A percentile compares a stretch with the other conserved stretches of the same genome.
These are phyloP conservation scores for Mucor racemosus DNA, from an alignment of 371 early-diverging fungal species.

Conservation along the genomic window DNA sequence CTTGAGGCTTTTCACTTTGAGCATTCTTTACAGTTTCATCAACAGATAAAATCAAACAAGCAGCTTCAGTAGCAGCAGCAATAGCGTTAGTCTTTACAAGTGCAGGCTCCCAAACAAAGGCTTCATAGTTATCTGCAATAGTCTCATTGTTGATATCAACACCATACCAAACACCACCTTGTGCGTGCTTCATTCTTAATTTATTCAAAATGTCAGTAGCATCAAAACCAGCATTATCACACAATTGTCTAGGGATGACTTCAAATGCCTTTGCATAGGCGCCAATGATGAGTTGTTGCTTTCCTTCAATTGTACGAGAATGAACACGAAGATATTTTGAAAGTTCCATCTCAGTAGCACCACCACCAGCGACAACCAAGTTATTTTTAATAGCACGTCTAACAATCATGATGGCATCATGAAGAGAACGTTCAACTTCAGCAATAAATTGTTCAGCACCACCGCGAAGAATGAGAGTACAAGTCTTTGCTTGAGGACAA, in stretches of 20 bases:
- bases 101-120: slow-evolving; percentile 99
- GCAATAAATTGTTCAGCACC: slow-evolving; percentile 99
- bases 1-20: slow-evolving; percentile 65
- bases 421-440: slow-evolving; percentile 98
- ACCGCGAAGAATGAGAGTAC: slow-evolving; percentile 98
- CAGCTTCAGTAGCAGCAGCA: slow-evolving; percentile 96
- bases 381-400: slow-evolving; percentile 94
- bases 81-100: slow-evolving; percentile 98
- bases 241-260: slow-evolving; percentile 98
- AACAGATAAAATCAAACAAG: slow-evolving; percentile 93
- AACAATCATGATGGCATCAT: slow-evolving; percentile 99
- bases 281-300: slow-evolving; percentile 96
- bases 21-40: slow-evolving; percentile 94
- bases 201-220: slow-evolving; percentile 98
- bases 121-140: slow-evolving; percentile 90
- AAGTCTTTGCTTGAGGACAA: slow-evolving; percentile 90
- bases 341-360: slow-evolving; percentile 98
- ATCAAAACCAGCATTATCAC: slow-evolving; percentile 99
- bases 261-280: slow-evolving; percentile 99
- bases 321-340: slow-evolving; percentile 93
- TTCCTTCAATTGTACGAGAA: slow-evolving; percentile 92
- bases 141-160: slow-evolving; percentile 93
- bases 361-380: slow-evolving; percentile 98
- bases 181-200: slow-evolving; percentile 94
- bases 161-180: slow-evolving; percentile 90